Conservation (phyloP, 2,329 filamentous ascomycete genomes). For the Atkinsonella hypoxylon region DNA sequence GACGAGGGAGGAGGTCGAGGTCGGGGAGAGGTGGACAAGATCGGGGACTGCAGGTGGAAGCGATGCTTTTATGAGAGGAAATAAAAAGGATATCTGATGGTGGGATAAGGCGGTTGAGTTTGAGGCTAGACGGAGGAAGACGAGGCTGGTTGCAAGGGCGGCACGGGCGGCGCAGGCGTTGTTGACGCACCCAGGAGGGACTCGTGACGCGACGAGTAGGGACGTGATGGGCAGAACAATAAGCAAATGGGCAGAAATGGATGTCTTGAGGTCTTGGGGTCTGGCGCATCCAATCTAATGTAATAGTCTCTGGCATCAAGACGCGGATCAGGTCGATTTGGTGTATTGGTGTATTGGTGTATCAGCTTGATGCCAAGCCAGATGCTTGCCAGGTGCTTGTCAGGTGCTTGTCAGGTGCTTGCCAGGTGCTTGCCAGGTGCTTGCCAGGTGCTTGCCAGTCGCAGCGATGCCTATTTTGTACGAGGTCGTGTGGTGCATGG, state of each 20-base stretch:
- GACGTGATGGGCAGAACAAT: background rate
- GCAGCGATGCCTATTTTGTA: no score
- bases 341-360: no score
- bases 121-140: background rate
- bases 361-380: no score
- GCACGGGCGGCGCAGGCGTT: background rate
- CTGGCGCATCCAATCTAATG: no score
- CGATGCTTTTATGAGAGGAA: background rate
- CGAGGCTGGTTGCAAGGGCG: background rate
- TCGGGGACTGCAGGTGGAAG: background rate
- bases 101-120: background rate
- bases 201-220: conserved; percentile 3
- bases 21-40: background rate
- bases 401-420: no score
- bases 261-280: no score
- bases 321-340: background rate
- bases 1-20: background rate
- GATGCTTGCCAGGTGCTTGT: no score
- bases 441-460: no score
- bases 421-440: no score
- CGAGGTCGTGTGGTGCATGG: no score
- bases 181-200: background rate
- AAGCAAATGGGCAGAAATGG: background rate
- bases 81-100: background rate
- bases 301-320: no score